Percentiles rank a stretch among this genome's conserved stretches.
phyloP scores from a whole-genome alignment of 139 green algal species.

The Mychonastes homosphaera region DNA sequence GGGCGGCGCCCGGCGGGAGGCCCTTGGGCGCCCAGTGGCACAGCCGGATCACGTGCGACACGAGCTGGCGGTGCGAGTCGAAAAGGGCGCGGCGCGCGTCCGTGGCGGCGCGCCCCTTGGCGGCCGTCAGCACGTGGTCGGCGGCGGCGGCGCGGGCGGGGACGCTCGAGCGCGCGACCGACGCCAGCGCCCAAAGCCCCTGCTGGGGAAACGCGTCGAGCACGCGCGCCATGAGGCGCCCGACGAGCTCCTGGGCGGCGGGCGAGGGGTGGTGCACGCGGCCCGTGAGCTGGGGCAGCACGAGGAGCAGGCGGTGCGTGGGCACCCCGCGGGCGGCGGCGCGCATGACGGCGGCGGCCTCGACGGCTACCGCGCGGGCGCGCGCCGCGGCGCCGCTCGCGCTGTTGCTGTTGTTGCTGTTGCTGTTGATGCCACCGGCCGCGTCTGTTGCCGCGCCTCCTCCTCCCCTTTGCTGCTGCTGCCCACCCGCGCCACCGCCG shows the following conservation, averaged over 20 bases:
- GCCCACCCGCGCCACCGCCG: no score
- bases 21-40: slow-evolving; percentile 22
- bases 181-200: slow-evolving; percentile 66
- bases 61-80: slow-evolving; percentile 37
- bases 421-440: no score
- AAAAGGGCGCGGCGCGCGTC: slow-evolving; percentile 23
- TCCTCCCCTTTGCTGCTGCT: no score
- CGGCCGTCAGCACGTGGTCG: slow-evolving; percentile 11
- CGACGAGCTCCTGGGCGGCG: slow-evolving; percentile 47
- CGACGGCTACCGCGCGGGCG: no score
- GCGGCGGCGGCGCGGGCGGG: slow-evolving; percentile 32
- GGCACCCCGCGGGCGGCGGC: slow-evolving; percentile 45
- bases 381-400: no score
- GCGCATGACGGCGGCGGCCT: slow-evolving; percentile 32
- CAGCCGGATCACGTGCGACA: slow-evolving; percentile 69
- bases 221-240: slow-evolving; percentile 19
- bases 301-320: slow-evolving; percentile 67
- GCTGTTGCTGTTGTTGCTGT: no score
- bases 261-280: slow-evolving; percentile 72
- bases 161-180: slow-evolving; percentile 58
- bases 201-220: slow-evolving; percentile 50
- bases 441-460: no score
- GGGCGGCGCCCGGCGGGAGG: not conserved
- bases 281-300: slow-evolving; percentile 84
- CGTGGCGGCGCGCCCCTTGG: slow-evolving; percentile 5